These are phyloP conservation scores for Echinochloa phyllopogon DNA, from an alignment of 176 grass and related monocot genomes.

Conservation along the genomic window DNA sequence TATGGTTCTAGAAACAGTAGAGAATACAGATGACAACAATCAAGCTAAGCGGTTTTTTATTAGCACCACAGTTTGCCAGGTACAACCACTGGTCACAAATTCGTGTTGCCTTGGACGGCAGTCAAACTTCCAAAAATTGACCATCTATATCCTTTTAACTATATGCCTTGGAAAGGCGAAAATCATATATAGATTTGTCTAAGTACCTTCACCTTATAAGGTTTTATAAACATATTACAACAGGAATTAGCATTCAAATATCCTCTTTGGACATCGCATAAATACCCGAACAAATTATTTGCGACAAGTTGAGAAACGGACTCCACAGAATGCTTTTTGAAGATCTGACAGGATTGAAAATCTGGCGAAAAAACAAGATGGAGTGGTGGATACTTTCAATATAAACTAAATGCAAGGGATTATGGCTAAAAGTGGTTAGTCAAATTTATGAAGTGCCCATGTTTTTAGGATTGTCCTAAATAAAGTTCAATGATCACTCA, in stretches of 20 bases:
- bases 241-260: not conserved
- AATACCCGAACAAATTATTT: not conserved
- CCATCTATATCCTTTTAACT: not conserved
- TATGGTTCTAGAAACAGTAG: not conserved
- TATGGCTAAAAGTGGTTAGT: not conserved
- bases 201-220: not conserved
- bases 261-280: not conserved
- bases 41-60: too few relatives aligned
- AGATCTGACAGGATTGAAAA: conserved; percentile 15
- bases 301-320: too few relatives aligned
- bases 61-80: not conserved
- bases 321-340: not conserved
- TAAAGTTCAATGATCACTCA: not conserved
- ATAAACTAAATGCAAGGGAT: conserved; percentile 8
- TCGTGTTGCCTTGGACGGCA: too few relatives aligned
- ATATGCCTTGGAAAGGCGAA: not conserved
- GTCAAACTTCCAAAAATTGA: not conserved
- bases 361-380: not conserved
- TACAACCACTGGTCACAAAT: too few relatives aligned
- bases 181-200: not conserved
- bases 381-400: not conserved
- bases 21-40: not conserved
- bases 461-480: not conserved
- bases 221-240: not conserved
- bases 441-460: not conserved